phyloP scores from a whole-genome alignment of 2,329 filamentous ascomycete species.

The Xylaria sp. region DNA sequence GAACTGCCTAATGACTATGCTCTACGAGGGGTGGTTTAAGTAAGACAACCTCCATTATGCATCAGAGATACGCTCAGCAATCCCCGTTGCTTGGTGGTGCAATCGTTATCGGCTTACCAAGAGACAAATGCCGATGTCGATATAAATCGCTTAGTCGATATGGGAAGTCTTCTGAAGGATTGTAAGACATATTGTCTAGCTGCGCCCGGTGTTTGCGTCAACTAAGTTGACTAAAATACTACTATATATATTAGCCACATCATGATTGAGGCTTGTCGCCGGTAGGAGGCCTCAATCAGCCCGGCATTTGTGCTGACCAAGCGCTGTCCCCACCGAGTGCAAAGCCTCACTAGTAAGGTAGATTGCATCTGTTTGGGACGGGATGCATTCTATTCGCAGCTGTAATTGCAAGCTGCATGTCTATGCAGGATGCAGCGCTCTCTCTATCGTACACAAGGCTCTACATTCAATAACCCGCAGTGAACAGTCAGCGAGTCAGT shows the following conservation, averaged over 20 bases:
- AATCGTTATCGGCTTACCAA: background rate
- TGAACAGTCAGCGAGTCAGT: conserved; percentile 5
- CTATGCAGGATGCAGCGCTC: conserved; percentile 4
- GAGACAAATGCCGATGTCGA: background rate
- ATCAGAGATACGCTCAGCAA: background rate
- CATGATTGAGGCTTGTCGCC: conserved; percentile 24
- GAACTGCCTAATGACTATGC: background rate
- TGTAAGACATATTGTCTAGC: background rate
- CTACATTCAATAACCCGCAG: conserved; percentile 3
- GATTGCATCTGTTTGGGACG: background rate
- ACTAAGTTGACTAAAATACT: background rate
- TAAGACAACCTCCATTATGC: background rate
- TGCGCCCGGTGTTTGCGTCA: conserved; percentile 34
- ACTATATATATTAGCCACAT: conserved; percentile 11
- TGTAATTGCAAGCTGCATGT: conserved; percentile 9
- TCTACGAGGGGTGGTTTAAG: background rate
- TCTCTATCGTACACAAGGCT: background rate
- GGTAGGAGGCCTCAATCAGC: conserved; percentile 11
- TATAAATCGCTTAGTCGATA: background rate
- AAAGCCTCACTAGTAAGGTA: background rate
- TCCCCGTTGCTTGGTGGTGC: background rate
- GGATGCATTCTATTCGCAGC: conserved; percentile 6
- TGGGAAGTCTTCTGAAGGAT: background rate
- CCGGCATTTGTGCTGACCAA: conserved; percentile 1
- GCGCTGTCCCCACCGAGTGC: background rate